Evolutionary conservation across 148 eudicot species (phyloP).

Genomic region (Dysphania ambrosioides): DNA sequence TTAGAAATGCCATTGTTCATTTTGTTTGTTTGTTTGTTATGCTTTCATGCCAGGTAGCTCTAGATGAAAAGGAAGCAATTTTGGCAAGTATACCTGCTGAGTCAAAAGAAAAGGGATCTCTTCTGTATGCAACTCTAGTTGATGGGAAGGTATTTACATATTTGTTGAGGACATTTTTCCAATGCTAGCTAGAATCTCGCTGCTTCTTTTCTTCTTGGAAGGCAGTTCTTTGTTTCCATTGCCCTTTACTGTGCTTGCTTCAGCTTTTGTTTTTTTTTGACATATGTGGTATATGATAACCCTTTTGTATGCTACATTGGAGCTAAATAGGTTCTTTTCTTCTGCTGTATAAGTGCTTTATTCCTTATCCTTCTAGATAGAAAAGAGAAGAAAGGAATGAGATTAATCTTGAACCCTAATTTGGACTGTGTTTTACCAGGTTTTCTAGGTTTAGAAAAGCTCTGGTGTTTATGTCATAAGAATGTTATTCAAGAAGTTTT

Average conservation of each 20-base stretch:
- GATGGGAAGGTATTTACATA: conserved; percentile 74
- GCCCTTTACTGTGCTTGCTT: conserved; percentile 3
- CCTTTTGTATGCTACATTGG: neutral
- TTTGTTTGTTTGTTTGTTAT: neutral
- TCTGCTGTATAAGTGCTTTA: neutral
- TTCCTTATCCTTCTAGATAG: conserved; percentile 8
- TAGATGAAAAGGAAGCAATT: conserved; percentile 85
- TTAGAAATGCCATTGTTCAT: neutral
- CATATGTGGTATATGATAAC: neutral
- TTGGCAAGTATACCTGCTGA: conserved; percentile 71
- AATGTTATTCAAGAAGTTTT: too few relatives aligned
- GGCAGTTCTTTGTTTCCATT: neutral
- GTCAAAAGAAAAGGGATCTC: conserved; percentile 56
- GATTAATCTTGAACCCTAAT: neutral
- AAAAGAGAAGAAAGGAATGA: neutral
- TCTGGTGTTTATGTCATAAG: neutral
- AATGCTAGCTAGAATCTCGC: conserved; percentile 1
- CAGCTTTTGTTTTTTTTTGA: neutral
- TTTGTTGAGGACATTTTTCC: neutral
- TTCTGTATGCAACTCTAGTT: conserved; percentile 64
- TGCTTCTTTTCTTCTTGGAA: neutral
- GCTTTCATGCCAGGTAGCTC: conserved; percentile 55
- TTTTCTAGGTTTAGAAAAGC: neutral
- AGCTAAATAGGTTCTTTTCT: neutral
- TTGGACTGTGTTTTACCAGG: too few relatives aligned